phyloP scores from a whole-genome alignment of 306 rosid genomes.

The Aeschynomene evenia region DNA sequence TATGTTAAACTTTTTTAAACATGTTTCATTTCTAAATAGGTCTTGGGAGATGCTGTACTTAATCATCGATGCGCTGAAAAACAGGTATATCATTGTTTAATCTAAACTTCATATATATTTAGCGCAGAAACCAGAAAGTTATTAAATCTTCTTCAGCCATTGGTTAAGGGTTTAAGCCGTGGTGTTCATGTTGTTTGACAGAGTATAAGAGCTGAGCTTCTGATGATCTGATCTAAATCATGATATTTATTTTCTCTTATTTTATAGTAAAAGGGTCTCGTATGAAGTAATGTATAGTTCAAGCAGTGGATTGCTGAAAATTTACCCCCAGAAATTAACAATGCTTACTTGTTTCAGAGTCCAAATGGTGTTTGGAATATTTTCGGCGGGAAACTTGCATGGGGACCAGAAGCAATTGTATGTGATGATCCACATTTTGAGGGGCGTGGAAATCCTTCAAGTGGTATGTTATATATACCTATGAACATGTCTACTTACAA shows the following conservation, averaged over 20 bases:
- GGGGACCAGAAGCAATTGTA: slow-evolving; percentile 88
- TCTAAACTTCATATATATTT: slow-evolving; percentile 14
- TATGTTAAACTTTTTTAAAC: background rate
- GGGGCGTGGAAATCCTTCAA: slow-evolving; percentile 75
- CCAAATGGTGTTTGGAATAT: slow-evolving; percentile 86
- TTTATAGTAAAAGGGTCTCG: background rate
- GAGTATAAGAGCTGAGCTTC: background rate
- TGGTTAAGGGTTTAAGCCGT: background rate
- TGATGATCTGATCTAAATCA: slow-evolving; percentile 9
- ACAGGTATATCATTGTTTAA: slow-evolving; percentile 43
- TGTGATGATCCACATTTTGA: slow-evolving; percentile 77
- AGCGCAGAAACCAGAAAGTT: background rate
- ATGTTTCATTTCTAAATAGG: slow-evolving; percentile 42
- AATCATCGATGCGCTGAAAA: slow-evolving; percentile 80
- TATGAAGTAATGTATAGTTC: slow-evolving; percentile 3
- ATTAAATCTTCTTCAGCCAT: background rate
- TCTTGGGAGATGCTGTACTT: slow-evolving; percentile 75
- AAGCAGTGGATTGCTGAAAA: background rate
- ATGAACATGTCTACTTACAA: background rate
- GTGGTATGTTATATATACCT: slow-evolving; percentile 47
- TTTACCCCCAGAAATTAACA: too few species aligned
- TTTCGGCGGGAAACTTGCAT: slow-evolving; percentile 72
- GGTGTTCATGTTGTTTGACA: background rate
- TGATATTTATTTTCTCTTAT: background rate
- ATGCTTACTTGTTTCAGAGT: slow-evolving; percentile 52